Evolutionary conservation across 2,329 filamentous ascomycete species (phyloP), one percentile per base, ranked within the genome.

Genomic region (Ploettnerulaceae sp.): DNA sequence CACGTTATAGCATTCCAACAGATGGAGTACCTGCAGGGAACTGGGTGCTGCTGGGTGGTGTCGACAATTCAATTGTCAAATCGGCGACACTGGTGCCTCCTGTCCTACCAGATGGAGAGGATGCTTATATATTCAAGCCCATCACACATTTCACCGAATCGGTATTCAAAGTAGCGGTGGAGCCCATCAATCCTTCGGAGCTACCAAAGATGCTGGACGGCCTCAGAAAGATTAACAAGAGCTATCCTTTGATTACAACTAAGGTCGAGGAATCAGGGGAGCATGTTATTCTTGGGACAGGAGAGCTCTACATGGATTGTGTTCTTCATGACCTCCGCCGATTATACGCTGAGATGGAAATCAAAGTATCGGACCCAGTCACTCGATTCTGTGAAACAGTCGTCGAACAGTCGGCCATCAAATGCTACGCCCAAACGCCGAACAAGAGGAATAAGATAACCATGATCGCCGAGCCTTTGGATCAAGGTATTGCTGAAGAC

Each of bases 381-480:
- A 97, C 93, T 12, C 79, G 93, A 37, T 98, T 98, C 74, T 96
- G 89, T 68, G 93, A 98, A 70, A 98, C 93, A 0, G 91, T 96
- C 20, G 89, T 95, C 28, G 93, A 98, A 66, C 95, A 93, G 57
- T 96, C 89, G 14, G 90, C 90, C 15, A 96, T 95, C 49, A 96
- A 96, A 69, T 98, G 93, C 70, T 98, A 96, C 66, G 91, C 93
- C 17, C 82, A 95, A 58, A 97, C 93, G 2, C 93, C 93, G 2
- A 98, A 98, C 72, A 98, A 98, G 71, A 96, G 96, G 73, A 98
- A 98, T 72, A 95, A 95, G 67, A 86, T 98, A 61, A 97, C 93
- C 26, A 96, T 98, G 88, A 86, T 97, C 47, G 93, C 93, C 3
- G 93, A 98, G 66, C 91, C 93, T 25, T 72, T 98, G 11, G 93